Evolutionary conservation across 139 green algal species (phyloP).

Genomic region (Gonium pectorale): DNA sequence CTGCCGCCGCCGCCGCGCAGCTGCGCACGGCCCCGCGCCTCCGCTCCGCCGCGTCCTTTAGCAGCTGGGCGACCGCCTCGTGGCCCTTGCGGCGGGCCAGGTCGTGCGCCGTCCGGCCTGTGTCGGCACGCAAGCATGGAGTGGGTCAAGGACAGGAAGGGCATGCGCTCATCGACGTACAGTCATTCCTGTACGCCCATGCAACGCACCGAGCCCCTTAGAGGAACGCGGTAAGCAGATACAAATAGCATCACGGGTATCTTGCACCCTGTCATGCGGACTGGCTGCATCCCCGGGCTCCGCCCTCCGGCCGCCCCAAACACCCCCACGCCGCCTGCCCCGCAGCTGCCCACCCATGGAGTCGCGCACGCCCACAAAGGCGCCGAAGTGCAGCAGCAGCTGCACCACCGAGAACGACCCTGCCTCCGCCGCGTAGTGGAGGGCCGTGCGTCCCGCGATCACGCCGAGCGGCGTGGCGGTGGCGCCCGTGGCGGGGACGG

Average conservation of each 20-base stretch:
- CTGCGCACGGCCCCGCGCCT: conserved; percentile 1
- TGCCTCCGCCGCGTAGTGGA: conserved; percentile 23
- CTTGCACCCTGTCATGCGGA: no score
- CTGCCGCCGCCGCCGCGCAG: not conserved
- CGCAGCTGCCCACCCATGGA: not conserved
- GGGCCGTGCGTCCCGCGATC: conserved; percentile 5
- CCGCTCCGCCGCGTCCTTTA: conserved; percentile 11
- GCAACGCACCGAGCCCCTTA: no score
- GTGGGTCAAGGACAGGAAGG: no score
- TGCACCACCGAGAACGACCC: conserved; percentile 24
- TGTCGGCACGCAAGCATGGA: not conserved
- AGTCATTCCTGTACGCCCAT: no score
- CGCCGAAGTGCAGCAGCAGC: conserved; percentile 22
- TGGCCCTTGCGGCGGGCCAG: conserved; percentile 23
- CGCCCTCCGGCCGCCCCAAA: no score
- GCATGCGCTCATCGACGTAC: no score
- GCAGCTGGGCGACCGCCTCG: conserved; percentile 29
- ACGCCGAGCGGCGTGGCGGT: not conserved
- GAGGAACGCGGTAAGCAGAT: no score
- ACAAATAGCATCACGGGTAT: no score
- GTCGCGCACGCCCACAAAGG: conserved; percentile 34
- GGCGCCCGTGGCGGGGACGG: no score
- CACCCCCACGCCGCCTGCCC: no score
- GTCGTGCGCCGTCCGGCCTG: conserved; percentile 36
- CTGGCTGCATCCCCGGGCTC: no score